Evolutionary conservation across 2,329 filamentous ascomycete genomes (phyloP), one percentile per base, ranked within the genome.

Genomic region (Rutstroemia sp.): DNA sequence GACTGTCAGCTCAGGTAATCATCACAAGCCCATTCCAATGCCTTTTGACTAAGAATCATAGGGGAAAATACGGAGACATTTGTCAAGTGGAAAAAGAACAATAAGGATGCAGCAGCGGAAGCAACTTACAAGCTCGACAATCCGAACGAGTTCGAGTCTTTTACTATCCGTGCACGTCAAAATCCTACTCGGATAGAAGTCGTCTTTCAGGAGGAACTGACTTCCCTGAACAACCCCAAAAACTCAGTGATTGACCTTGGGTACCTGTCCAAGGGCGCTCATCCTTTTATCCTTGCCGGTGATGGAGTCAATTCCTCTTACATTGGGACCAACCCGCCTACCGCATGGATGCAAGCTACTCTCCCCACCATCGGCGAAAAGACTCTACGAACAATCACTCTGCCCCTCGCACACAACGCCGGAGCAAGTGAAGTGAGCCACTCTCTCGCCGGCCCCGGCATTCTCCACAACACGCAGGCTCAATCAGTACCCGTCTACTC

Each of bases 321-420:
- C 19, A 44, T 64, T 17, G 57, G 57, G 2, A 58, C 45, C 3
- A 59, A 62, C 23, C 57, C 59, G 21, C 62, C 64, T 16, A 39
- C 51, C 2, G 54, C 49, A 1, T 66, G 64, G 64, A 65, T 64
- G 60, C 63, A 66, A 58, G 36, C 51, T 3, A 61, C 55, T 1
- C 39, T 63, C 14, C 42, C 61, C 16, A 58, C 47, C 1, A 63
- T 66, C 36, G 57, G 59, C 8, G 5, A 17, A 16, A 62, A 59
- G 17, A 48, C 56, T 9, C n/a, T 66, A 19, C 48, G 61, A 16
- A 57, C 62, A 38, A 60, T 66, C 39, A 25, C 58, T 16, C 59
- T 66, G 47, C 61, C 60, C n/a, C 54, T 51, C 10, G 49, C 51
- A 16, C 63, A 66, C 30, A 50, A 63, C 30, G 48, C 64, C 5